Evolutionary conservation across 208 protist species (phyloP).

Genomic region (Trypanosoma mega): DNA sequence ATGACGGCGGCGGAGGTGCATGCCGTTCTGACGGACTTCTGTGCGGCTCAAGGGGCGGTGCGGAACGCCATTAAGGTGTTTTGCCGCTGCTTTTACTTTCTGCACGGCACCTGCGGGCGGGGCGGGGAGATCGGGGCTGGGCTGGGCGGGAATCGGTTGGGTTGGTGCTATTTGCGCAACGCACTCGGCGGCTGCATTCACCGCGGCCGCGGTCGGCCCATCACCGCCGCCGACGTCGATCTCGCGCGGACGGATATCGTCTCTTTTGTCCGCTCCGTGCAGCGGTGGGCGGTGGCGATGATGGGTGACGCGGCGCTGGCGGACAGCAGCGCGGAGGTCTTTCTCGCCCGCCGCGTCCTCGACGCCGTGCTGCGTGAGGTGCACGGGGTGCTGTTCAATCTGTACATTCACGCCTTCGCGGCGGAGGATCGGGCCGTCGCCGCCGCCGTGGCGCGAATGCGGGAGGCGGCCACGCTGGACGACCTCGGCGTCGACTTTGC

Average conservation of each 20-base stretch:
- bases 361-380: constrained; percentile 66
- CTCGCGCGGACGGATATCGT: constrained; percentile 70
- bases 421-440: constrained; percentile 45
- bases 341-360: constrained; percentile 56
- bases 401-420: constrained; percentile 67
- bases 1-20: constrained; percentile 45
- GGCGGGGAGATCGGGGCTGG: constrained; percentile 54
- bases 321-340: constrained; percentile 33
- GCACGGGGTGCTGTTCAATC: constrained; percentile 58
- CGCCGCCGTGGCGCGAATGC: constrained; percentile 41
- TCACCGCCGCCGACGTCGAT: constrained; percentile 53
- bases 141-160: constrained; percentile 32
- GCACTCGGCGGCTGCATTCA: constrained; percentile 81
- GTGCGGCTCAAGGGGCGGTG: constrained; percentile 31
- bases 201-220: constrained; percentile 34
- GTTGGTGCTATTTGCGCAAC: constrained; percentile 69
- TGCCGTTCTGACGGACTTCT: constrained; percentile 45
- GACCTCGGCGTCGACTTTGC: constrained; percentile 82
- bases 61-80: constrained; percentile 59
- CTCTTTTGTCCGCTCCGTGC: constrained; percentile 61
- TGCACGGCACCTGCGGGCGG: constrained; percentile 74
- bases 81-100: constrained; percentile 82
- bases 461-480: constrained; percentile 56
- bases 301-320: constrained; percentile 29
- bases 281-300: constrained; percentile 60